Conservation (phyloP, 495 filamentous ascomycete genomes). For the Tuber brumale region DNA sequence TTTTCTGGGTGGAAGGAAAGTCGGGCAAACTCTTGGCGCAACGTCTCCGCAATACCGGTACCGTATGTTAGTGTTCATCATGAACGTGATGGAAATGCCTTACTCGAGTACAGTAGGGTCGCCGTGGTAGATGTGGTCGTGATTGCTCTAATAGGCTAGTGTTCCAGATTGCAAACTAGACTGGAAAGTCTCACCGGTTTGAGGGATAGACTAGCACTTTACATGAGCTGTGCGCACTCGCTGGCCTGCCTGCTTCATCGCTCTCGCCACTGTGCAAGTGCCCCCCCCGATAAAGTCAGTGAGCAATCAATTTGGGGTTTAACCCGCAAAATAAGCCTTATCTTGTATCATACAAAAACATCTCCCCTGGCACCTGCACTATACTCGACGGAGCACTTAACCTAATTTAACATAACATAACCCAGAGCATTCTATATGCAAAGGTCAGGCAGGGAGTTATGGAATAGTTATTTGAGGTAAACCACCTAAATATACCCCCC, state of each 20-base stretch:
- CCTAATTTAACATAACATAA: too few species aligned
- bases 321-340: background rate
- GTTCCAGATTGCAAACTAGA: too few species aligned
- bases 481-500: background rate
- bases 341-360: background rate
- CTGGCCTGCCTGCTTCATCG: background rate
- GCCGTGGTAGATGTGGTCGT: too few species aligned
- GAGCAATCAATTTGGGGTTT: background rate
- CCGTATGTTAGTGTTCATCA: too few species aligned
- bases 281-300: background rate
- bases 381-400: background rate
- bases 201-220: background rate
- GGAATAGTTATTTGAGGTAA: background rate
- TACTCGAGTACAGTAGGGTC: too few species aligned
- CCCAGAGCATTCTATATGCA: background rate
- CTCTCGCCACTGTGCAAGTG: background rate
- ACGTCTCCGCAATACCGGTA: too few species aligned
- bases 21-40: too few species aligned
- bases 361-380: background rate
- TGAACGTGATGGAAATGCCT: too few species aligned
- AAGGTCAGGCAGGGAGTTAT: background rate
- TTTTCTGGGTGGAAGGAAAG: too few species aligned
- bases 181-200: too few species aligned
- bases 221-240: slow-evolving; percentile 14
- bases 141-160: too few species aligned